Evolutionary conservation across 108 stramenopile species (phyloP).

Genomic region (Nitzschia inconspicua): DNA sequence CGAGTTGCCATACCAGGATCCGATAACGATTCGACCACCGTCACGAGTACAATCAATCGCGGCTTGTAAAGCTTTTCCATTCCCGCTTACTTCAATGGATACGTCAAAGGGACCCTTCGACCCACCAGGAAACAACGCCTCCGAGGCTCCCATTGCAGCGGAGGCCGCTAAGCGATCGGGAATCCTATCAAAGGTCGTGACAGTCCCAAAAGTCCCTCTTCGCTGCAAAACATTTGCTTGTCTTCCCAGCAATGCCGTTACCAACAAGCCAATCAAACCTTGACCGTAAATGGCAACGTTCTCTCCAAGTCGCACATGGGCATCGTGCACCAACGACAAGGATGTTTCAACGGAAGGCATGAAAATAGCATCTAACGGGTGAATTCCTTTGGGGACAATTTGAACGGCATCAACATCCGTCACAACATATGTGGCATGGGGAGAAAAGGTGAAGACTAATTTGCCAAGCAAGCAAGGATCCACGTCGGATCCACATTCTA

Average conservation of each 20-base stretch:
- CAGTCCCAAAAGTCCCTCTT: conserved; percentile 29
- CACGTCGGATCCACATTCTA: conserved; percentile 64
- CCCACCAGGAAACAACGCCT: conserved; percentile 58
- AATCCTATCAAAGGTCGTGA: conserved; percentile 76
- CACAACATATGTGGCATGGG: conserved; percentile 79
- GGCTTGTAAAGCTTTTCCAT: conserved; percentile 72
- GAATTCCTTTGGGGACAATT: conserved; percentile 82
- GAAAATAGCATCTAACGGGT: conserved; percentile 87
- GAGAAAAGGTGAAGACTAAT: conserved; percentile 82
- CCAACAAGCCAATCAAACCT: conserved; percentile 89
- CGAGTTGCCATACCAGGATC: conserved; percentile 86
- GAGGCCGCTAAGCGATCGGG: conserved; percentile 71
- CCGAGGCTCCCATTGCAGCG: conserved; percentile 70
- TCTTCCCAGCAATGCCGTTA: conserved; percentile 64
- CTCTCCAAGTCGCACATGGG: conserved; percentile 79
- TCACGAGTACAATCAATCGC: conserved; percentile 77
- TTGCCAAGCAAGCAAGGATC: conserved; percentile 56
- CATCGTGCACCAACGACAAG: conserved; percentile 88
- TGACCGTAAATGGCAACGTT: conserved; percentile 88
- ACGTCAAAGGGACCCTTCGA: conserved; percentile 78
- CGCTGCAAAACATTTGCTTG: neutral
- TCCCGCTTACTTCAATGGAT: conserved; percentile 90
- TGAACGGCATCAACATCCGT: conserved; percentile 63
- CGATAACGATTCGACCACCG: conserved; percentile 81
- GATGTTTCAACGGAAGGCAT: conserved; percentile 95